Evolutionary conservation across 352 stramenopile species (phyloP).

Genomic region (Phytophthora agathidicida): DNA sequence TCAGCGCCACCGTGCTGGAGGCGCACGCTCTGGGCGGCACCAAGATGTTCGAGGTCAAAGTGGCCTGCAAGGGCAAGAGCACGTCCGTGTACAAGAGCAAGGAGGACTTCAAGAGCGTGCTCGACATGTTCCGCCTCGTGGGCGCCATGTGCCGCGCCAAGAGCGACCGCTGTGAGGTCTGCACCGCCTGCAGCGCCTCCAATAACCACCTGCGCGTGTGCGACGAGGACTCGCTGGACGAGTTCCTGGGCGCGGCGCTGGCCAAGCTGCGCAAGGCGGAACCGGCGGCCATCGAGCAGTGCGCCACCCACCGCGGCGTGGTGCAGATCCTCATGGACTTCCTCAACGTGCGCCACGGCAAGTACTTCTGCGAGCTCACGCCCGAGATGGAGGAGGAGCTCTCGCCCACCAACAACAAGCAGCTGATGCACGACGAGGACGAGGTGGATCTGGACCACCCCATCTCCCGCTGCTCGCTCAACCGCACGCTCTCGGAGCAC

Average conservation of each 20-base stretch:
- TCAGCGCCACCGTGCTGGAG: slow-evolving; percentile 63
- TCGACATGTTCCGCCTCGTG: slow-evolving; percentile 84
- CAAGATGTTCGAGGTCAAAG: slow-evolving; percentile 87
- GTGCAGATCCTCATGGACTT: slow-evolving; percentile 89
- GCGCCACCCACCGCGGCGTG: slow-evolving; percentile 70
- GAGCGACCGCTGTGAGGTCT: slow-evolving; percentile 57
- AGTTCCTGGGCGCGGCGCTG: slow-evolving; percentile 59
- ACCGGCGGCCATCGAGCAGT: slow-evolving; percentile 52
- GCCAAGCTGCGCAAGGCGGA: slow-evolving; percentile 59
- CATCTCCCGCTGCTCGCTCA: slow-evolving; percentile 74
- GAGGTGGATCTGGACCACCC: slow-evolving; percentile 69
- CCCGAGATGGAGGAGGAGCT: slow-evolving; percentile 40
- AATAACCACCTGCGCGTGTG: slow-evolving; percentile 45
- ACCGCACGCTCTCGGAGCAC: slow-evolving; percentile 76
- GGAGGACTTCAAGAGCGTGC: slow-evolving; percentile 82
- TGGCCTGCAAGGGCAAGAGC: slow-evolving; percentile 76
- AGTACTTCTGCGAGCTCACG: slow-evolving; percentile 72
- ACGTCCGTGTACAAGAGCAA: slow-evolving; percentile 85
- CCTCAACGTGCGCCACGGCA: slow-evolving; percentile 74
- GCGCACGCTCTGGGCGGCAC: slow-evolving; percentile 69
- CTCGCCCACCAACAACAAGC: slow-evolving; percentile 18
- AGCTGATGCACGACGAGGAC: too few species aligned
- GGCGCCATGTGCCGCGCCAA: slow-evolving; percentile 68
- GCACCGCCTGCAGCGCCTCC: slow-evolving; percentile 53
- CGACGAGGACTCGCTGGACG: slow-evolving; percentile 63